phyloP scores from a whole-genome alignment of 257 asterid genomes.

The Forsythia suspensa region DNA sequence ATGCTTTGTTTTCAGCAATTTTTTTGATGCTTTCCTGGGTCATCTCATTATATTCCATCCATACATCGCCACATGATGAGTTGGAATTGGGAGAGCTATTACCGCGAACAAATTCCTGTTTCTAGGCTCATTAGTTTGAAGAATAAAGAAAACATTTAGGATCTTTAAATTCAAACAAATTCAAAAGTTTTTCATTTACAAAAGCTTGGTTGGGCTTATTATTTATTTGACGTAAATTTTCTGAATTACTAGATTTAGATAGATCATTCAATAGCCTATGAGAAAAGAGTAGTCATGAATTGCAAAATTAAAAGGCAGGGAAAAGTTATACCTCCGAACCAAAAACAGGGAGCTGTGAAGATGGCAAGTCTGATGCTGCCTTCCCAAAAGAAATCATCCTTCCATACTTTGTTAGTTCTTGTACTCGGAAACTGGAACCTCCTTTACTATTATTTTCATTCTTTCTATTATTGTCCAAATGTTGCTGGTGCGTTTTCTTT shows the following conservation, averaged over 20 bases:
- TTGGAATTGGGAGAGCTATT: slow-evolving; percentile 19
- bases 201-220: neutral
- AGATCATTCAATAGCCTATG: neutral
- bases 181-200: neutral
- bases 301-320: neutral
- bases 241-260: too few relatives aligned
- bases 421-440: slow-evolving; percentile 30
- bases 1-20: slow-evolving; percentile 53
- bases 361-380: slow-evolving; percentile 56
- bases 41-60: slow-evolving; percentile 79
- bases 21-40: slow-evolving; percentile 51
- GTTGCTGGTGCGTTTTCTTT: slow-evolving; percentile 13
- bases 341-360: slow-evolving; percentile 43
- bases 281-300: neutral
- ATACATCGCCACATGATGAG: slow-evolving; percentile 56
- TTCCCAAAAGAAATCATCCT: slow-evolving; percentile 76
- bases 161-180: neutral
- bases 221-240: neutral
- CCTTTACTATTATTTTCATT: slow-evolving; percentile 37
- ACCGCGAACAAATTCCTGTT: slow-evolving; percentile 32
- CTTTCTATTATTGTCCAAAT: slow-evolving; percentile 6
- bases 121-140: slow-evolving; percentile 16
- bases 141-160: neutral
- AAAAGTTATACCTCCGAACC: slow-evolving; percentile 42
- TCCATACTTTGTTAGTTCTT: slow-evolving; percentile 57